phyloP scores from a whole-genome alignment of 164 flowering plant species.

The Berberis vulgaris region DNA sequence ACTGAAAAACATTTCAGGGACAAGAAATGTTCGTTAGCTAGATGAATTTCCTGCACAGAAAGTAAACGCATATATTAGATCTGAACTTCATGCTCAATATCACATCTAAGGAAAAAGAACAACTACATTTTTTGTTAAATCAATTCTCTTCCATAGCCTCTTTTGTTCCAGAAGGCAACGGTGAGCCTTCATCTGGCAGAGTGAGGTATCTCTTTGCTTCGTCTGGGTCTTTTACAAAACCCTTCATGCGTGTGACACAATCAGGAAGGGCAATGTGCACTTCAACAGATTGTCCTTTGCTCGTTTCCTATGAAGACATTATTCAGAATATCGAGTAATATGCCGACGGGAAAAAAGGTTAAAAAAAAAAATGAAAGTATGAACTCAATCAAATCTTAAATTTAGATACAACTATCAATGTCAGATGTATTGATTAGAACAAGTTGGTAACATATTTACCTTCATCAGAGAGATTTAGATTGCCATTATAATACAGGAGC shows the following conservation, averaged over 20 bases:
- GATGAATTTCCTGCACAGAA: conserved; percentile 64
- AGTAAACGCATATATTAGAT: conserved; percentile 5
- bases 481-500: too few relatives aligned
- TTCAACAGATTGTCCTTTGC: conserved; percentile 62
- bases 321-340: background rate
- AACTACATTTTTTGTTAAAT: conserved; percentile 68
- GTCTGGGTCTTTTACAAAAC: conserved; percentile 68
- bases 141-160: conserved; percentile 37
- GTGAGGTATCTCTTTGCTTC: conserved; percentile 55
- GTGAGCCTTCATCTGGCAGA: conserved; percentile 21
- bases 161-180: conserved; percentile 11
- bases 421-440: too few relatives aligned
- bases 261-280: conserved; percentile 92
- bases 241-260: conserved; percentile 72
- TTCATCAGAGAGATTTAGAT: too few relatives aligned
- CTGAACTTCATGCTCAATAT: background rate
- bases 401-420: too few relatives aligned
- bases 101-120: background rate
- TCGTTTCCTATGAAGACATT: conserved; percentile 35
- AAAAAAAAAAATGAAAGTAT: conserved; percentile 33
- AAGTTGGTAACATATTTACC: too few relatives aligned
- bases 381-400: conserved; percentile 30
- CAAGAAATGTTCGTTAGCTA: conserved; percentile 92
- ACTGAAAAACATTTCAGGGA: conserved; percentile 94
- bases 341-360: background rate